These are phyloP conservation scores for Hypoxylon lienhwacheense DNA, from an alignment of 495 filamentous ascomycete species.

Conservation along the genomic window DNA sequence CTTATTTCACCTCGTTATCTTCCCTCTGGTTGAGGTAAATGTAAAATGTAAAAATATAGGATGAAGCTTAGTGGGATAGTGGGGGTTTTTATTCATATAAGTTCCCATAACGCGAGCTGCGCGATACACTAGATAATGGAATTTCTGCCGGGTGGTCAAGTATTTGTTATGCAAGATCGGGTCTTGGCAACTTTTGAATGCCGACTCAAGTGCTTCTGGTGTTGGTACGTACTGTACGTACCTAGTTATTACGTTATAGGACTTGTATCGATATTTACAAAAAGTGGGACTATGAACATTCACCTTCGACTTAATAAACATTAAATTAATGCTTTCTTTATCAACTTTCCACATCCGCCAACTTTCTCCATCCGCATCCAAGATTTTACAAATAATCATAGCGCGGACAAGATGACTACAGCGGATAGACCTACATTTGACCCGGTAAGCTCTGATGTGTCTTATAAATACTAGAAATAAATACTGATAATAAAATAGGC, in stretches of 20 bases:
- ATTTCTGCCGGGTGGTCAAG: conserved; percentile 43
- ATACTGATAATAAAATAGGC: conserved; percentile 57
- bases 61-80: conserved; percentile 28
- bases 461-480: not conserved
- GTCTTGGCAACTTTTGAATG: conserved; percentile 5
- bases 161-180: conserved; percentile 27
- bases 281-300: conserved; percentile 1
- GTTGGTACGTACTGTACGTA: too few relatives aligned
- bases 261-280: too few relatives aligned
- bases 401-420: conserved; percentile 75
- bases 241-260: too few relatives aligned
- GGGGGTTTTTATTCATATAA: conserved; percentile 17
- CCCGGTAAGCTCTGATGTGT: conserved; percentile 58
- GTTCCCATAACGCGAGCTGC: conserved; percentile 17
- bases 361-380: conserved; percentile 4
- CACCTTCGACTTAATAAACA: conserved; percentile 12
- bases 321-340: not conserved
- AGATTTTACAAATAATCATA: conserved; percentile 9
- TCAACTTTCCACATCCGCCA: too few relatives aligned
- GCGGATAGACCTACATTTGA: conserved; percentile 93
- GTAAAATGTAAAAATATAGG: conserved; percentile 9
- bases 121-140: conserved; percentile 15
- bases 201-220: too few relatives aligned
- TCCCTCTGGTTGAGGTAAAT: conserved; percentile 4
- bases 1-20: conserved; percentile 25